These are phyloP conservation scores for Zygnema circumcarinatum DNA, from an alignment of 139 green algal genomes.

Conservation along the genomic window DNA sequence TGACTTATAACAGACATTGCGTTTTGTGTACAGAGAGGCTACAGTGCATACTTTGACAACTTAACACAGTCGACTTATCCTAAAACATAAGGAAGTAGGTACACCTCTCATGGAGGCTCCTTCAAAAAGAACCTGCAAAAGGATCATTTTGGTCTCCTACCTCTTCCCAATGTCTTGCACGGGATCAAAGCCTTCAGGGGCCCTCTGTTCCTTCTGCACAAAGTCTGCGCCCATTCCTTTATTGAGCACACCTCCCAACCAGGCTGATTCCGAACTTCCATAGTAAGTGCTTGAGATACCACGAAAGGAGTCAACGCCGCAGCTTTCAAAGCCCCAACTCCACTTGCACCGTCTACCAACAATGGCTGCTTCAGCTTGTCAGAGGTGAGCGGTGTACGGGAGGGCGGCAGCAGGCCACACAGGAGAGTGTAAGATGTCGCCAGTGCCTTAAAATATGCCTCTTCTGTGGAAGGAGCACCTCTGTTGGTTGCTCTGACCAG, in stretches of 20 bases:
- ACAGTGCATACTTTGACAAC: too few relatives aligned
- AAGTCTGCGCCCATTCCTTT: slow-evolving; percentile 88
- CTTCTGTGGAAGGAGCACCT: slow-evolving; percentile 46
- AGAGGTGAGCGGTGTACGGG: background rate
- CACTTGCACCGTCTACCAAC: slow-evolving; percentile 92
- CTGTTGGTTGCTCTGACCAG: slow-evolving; percentile 65
- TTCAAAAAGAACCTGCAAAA: too few relatives aligned
- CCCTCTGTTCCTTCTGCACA: slow-evolving; percentile 87
- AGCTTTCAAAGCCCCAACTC: slow-evolving; percentile 84
- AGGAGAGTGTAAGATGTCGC: slow-evolving; percentile 60
- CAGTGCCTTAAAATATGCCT: slow-evolving; percentile 73
- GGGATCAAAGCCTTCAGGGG: slow-evolving; percentile 61
- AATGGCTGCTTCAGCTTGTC: background rate
- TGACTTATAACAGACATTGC: too few relatives aligned
- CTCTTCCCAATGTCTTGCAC: background rate
- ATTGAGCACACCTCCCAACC: slow-evolving; percentile 74
- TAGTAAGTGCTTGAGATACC: slow-evolving; percentile 58
- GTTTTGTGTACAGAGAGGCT: too few relatives aligned
- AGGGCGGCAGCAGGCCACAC: background rate
- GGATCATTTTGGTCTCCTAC: too few relatives aligned
- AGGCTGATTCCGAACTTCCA: slow-evolving; percentile 71
- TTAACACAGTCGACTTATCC: too few relatives aligned
- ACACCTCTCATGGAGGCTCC: too few relatives aligned
- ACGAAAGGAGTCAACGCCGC: slow-evolving; percentile 60
- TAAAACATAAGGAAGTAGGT: too few relatives aligned